Base-by-base conservation (phyloP, 1,284 basidiomycete species). In the Earliella scabrosa region DNA sequence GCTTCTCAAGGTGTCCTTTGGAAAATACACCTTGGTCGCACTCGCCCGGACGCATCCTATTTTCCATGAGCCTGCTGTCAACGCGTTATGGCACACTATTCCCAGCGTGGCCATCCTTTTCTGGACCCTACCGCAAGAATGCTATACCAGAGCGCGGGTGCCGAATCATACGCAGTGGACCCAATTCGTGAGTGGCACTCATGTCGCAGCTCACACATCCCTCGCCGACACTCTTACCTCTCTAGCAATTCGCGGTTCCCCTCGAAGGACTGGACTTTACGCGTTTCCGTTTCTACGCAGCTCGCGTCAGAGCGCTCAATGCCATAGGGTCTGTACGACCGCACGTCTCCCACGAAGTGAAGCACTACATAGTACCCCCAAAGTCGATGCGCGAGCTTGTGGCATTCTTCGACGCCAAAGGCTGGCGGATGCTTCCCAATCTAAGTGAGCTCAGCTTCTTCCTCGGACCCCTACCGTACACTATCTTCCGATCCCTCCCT, bases 361-460 rank as follows among this genome's bases (percentile, higher is more conserved):
- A 7, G 8, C 31, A 41, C 0, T 51, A 36, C 13, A 14, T 45
- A 24, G 35, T 44, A 8, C 11, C 20, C 9, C 32, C 32, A 11
- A 35, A 36, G n/a, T 31, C 41, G 11, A 24, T 51, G 2, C n/a
- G 24, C 21, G 34, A 44, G 32, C 34, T 51, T 8, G 50, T 24
- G 7, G 32, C 24, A 11, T 44, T 36, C 34, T 32, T 39, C 0
- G 10, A 35, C 3, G 41, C 24, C 8, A 7, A 38, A 11, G 26
- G 10, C 31, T 51, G 50, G 41, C 41, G 24, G 21, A 35, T 51
- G 11, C 40, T 51, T 11, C 50, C 50, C 18, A 44, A 51, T 24
- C 34, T 51, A 26, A 10, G 38, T 10, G 20, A 39, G 27, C 36
- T 49, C 34, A 38, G 40, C 7, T 40, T 40, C 18, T 40, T 14